Evolutionary conservation across 2,329 filamentous ascomycete genomes (phyloP), one percentile per base, ranked within the genome.

Genomic region (Pseudonectria buxi): DNA sequence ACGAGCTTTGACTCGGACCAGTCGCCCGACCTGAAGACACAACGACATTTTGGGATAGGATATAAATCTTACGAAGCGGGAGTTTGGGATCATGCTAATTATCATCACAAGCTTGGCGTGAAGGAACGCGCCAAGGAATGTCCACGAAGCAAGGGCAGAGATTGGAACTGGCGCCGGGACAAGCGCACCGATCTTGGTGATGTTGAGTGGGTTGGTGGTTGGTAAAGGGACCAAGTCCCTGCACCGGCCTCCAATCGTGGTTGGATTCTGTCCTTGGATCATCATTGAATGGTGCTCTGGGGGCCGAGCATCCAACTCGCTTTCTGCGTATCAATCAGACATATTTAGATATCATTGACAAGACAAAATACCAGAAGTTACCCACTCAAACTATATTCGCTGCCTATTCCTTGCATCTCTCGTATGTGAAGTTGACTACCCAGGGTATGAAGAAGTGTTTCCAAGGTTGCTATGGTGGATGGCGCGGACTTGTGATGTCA

Each of bases 171-270:
- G 73, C 74, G 74, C 55, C 69, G 75, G 55, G 79, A 83, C 45
- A 69, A 66, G 55, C 74, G 73, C 50, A 63, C 71, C 56, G 81
- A 83, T 66, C 75, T 86, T 61, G 81, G 81, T 57, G 84, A 90
- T 57, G 67, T 89, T 70, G 88, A 94, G 78, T 94, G 90, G 82
- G 86, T 95, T 79, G 88, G 88, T 71, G 86, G 85, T 67, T 94
- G 86, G 79, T 80, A 85, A 62, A 46, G 79, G 80, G 50, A 62
- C 62, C 55, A 59, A 63, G 46, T 67, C 61, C 49, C 50, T 62
- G 47, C 39, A 37, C 4, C 53, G 43, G 47, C 59, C 58, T 69
- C 61, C 76, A 77, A 74, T 79, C 78, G 75, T 80, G 67, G 74
- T 74, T 75, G 62, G 65, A 63, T 62, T 56, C 53, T 45, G 33